These are phyloP conservation scores for Lasiodiplodia citricola DNA, from an alignment of 2,329 filamentous ascomycete genomes.

Conservation along the genomic window DNA sequence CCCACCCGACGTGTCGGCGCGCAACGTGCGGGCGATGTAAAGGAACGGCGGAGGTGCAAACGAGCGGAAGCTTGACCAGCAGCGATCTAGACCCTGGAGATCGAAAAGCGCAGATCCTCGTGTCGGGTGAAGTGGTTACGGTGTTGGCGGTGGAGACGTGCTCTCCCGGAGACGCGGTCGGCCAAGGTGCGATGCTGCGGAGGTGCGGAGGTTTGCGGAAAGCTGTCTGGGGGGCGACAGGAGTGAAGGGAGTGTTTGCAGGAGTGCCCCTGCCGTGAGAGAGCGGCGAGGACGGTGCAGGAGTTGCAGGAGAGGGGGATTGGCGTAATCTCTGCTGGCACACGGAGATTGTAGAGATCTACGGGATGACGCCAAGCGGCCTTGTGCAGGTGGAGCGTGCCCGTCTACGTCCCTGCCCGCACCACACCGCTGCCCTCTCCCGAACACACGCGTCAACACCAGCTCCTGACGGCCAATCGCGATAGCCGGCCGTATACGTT, in stretches of 20 bases:
- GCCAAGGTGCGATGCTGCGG: not conserved
- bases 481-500: too few species aligned
- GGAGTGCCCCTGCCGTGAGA: constrained; percentile 18
- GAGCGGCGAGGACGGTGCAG: constrained; percentile 2
- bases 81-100: constrained; percentile 2
- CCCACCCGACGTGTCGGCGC: not conserved
- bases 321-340: constrained; percentile 23
- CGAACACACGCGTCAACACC: not conserved
- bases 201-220: constrained; percentile 2
- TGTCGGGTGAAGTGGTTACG: constrained; percentile 6
- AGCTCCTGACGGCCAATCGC: not conserved
- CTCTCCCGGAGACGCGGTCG: not conserved
- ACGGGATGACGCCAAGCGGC: constrained; percentile 22
- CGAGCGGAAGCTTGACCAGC: not conserved
- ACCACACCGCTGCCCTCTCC: not conserved
- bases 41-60: constrained; percentile 10
- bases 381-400: not conserved
- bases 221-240: not conserved
- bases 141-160: constrained; percentile 17
- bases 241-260: constrained; percentile 13
- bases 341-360: constrained; percentile 13
- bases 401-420: not conserved
- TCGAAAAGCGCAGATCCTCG: constrained; percentile 19
- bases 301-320: constrained; percentile 14
- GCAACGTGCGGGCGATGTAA: not conserved